Base-by-base conservation (phyloP, 805 yeast genomes). In the Priceomyces haplophilus region DNA sequence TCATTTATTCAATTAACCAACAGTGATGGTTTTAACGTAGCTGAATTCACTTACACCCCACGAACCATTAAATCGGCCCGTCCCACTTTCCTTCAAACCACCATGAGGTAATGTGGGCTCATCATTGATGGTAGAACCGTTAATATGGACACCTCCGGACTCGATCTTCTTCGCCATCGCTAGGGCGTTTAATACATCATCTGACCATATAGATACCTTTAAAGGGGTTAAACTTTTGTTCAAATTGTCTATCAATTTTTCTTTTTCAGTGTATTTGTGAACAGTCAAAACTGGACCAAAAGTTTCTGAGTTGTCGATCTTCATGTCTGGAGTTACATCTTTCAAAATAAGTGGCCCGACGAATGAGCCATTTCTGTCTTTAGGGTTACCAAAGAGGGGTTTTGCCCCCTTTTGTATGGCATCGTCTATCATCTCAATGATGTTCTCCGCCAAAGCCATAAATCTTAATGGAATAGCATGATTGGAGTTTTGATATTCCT, bases 41-140 rank as follows among this genome's bases (percentile, higher is more conserved):
- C 60, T 46, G 45, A 73, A 74, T 46, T 66, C 72, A 27, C 67
- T 65, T 20, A 73, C 50, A 0, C 78, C 78, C 78, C 77, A 73
- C 8, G 37, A 41, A 48, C 62, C 44, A 63, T 73, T 47, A 59
- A 63, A 55, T 55, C 72, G 34, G 39, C 72, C 67, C 55, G 65
- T 43, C 43, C 75, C 56, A 56, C 66, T 44, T 55, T 57, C 46
- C 57, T 72, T 62, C 43, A 75, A 44, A 13, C 78, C 78, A 1
- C 79, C 78, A 48, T 73, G 78, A 0, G 78, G 78, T 7, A 59
- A 41, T 6, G 63, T 56, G 15, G 67, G 49, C 43, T 65, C 72
- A 41, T 66, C 72, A 41, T 53, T 61, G 3, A 69, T 40, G 2
- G 69, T 63, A 6, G 64, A 46, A 11, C 55, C 43, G 47, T 66